Conservation (phyloP, 1,284 basidiomycete species). For the Laetiporus sulphureus region DNA sequence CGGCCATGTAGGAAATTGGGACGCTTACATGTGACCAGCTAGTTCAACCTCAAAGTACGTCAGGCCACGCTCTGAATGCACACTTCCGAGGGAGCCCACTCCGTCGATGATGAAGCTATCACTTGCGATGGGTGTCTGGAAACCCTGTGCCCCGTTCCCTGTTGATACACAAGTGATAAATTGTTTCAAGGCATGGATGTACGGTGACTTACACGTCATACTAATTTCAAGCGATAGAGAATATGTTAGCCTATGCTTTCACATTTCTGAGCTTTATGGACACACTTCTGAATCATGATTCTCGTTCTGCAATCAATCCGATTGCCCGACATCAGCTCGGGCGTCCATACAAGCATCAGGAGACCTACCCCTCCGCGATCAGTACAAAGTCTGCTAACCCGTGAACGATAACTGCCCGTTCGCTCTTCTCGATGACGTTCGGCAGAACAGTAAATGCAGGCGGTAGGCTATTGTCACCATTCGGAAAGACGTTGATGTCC, state of each 20-base stretch:
- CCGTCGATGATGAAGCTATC: slow-evolving; percentile 68
- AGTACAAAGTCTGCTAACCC: slow-evolving; percentile 67
- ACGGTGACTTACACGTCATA: slow-evolving; percentile 9
- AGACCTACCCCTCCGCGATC: slow-evolving; percentile 61
- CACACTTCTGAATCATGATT: slow-evolving; percentile 63
- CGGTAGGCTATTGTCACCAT: slow-evolving; percentile 54
- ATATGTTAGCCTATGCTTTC: neutral
- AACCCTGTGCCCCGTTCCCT: slow-evolving; percentile 66
- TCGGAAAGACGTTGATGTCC: slow-evolving; percentile 51
- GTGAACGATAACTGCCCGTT: slow-evolving; percentile 62
- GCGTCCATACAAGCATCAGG: neutral
- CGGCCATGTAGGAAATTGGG: neutral
- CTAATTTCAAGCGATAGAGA: neutral
- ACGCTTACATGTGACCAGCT: slow-evolving; percentile 62
- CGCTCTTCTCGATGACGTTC: slow-evolving; percentile 69
- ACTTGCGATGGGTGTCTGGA: slow-evolving; percentile 55
- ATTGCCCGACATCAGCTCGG: neutral
- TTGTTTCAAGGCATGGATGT: neutral
- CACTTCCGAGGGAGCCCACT: slow-evolving; percentile 56
- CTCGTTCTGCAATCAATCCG: slow-evolving; percentile 35
- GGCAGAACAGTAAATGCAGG: slow-evolving; percentile 60
- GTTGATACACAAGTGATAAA: neutral
- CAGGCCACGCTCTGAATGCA: slow-evolving; percentile 59
- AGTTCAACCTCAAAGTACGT: slow-evolving; percentile 60
- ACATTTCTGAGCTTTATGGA: slow-evolving; percentile 2